Conservation (phyloP, 2,329 filamentous ascomycete genomes). For the Gremmenia infestans region DNA sequence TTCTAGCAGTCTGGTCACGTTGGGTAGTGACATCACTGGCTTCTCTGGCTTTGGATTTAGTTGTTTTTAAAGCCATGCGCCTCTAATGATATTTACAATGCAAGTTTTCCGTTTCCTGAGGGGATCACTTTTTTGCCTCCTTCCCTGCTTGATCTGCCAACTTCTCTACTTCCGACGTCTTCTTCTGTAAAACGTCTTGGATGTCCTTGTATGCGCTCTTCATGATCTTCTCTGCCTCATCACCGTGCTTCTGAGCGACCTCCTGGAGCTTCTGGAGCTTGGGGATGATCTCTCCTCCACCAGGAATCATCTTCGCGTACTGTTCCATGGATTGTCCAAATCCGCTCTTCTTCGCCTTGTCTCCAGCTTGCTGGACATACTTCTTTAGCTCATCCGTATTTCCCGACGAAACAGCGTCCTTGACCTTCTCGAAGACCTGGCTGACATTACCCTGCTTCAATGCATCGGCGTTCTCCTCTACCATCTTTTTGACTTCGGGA, state of each 20-base stretch:
- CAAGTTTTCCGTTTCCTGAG: too few species aligned
- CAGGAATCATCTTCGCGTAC: constrained; percentile 62
- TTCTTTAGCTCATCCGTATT: constrained; percentile 54
- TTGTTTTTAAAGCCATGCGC: too few species aligned
- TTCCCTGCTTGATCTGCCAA: constrained; percentile 46
- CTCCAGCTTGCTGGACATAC: constrained; percentile 54
- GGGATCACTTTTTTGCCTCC: constrained; percentile 18
- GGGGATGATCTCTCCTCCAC: constrained; percentile 57
- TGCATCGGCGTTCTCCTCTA: constrained; percentile 64
- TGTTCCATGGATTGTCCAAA: constrained; percentile 38
- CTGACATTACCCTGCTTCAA: constrained; percentile 63
- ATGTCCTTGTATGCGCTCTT: constrained; percentile 66
- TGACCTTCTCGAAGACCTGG: constrained; percentile 59
- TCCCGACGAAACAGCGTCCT: constrained; percentile 56
- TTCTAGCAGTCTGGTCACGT: too few species aligned
- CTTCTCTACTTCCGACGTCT: constrained; percentile 52
- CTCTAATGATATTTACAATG: too few species aligned
- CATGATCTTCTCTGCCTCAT: constrained; percentile 64
- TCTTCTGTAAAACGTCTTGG: constrained; percentile 57
- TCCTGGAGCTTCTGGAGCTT: constrained; percentile 62
- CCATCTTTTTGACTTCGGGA: constrained; percentile 66
- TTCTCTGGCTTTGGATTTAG: too few species aligned
- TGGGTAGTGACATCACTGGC: too few species aligned
- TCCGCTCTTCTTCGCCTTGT: constrained; percentile 53
- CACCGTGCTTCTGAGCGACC: constrained; percentile 60